Conservation (phyloP, 2,329 filamentous ascomycete genomes). For the Neonectria punicea region DNA sequence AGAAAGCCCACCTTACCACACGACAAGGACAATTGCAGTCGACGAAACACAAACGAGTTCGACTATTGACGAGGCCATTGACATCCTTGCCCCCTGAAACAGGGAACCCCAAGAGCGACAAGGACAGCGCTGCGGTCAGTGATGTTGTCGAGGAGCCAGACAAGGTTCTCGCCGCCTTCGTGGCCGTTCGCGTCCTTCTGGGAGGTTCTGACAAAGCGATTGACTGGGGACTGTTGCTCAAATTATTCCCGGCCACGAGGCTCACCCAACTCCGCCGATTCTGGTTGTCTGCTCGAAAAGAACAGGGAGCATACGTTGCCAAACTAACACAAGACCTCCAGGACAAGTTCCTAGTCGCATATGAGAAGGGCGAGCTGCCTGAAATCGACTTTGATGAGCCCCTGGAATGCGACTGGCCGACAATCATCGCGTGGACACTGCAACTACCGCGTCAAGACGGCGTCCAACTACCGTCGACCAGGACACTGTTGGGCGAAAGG, state of each 20-base stretch:
- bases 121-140: conserved; percentile 18
- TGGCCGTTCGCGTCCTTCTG: conserved; percentile 66
- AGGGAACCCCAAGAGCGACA: conserved; percentile 4
- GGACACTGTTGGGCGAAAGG: conserved; percentile 55
- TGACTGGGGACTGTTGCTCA: conserved; percentile 69
- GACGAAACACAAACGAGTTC: conserved; percentile 44
- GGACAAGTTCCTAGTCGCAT: conserved; percentile 71
- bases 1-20: not conserved
- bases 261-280: conserved; percentile 63
- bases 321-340: conserved; percentile 71
- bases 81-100: conserved; percentile 38
- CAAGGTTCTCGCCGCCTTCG: conserved; percentile 64
- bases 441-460: conserved; percentile 59
- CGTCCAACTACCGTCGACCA: conserved; percentile 60
- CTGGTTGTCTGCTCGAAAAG: conserved; percentile 64
- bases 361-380: conserved; percentile 69
- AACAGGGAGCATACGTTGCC: conserved; percentile 63
- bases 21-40: conserved; percentile 18
- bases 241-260: conserved; percentile 64
- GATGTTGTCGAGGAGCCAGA: conserved; percentile 34
- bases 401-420: conserved; percentile 74
- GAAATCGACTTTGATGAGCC: conserved; percentile 72
- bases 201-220: conserved; percentile 69
- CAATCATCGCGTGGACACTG: conserved; percentile 74
- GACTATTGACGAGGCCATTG: conserved; percentile 43